Conservation (phyloP, 306 rosid species). For the Medicago ruthenica region DNA sequence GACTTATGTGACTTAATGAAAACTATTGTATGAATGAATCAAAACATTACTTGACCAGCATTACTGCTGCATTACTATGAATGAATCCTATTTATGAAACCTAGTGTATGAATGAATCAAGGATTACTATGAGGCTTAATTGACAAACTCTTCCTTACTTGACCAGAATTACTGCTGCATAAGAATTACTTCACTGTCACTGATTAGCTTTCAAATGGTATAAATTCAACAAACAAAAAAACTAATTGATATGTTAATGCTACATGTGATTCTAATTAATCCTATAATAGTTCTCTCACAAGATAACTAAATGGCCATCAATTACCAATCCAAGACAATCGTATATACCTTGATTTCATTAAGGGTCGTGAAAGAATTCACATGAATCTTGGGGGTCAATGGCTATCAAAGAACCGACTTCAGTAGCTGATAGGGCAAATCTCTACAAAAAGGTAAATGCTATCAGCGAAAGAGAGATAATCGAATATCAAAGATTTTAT, state of each 20-base stretch:
- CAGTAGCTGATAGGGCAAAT: slow-evolving; percentile 81
- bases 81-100: too few species aligned
- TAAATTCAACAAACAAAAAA: slow-evolving; percentile 16
- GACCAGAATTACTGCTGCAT: slow-evolving; percentile 86
- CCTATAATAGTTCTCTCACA: slow-evolving; percentile 23
- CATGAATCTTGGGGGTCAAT: slow-evolving; percentile 80
- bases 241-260: slow-evolving; percentile 12
- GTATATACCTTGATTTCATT: slow-evolving; percentile 73
- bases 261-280: slow-evolving; percentile 26
- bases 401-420: slow-evolving; percentile 86
- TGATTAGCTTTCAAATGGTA: slow-evolving; percentile 25
- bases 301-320: slow-evolving; percentile 30
- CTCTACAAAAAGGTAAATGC: slow-evolving; percentile 51
- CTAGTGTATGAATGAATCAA: too few species aligned
- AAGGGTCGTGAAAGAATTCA: slow-evolving; percentile 92
- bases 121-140: slow-evolving; percentile 75
- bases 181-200: slow-evolving; percentile 40
- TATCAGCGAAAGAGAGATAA: slow-evolving; percentile 33
- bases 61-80: too few species aligned
- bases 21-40: too few species aligned
- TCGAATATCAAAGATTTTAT: slow-evolving; percentile 29
- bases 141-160: slow-evolving; percentile 87
- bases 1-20: too few species aligned
- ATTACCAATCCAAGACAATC: slow-evolving; percentile 25
- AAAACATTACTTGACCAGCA: too few species aligned